phyloP scores from a whole-genome alignment of 805 yeast species.

The Metschnikowia bowlesiae region DNA sequence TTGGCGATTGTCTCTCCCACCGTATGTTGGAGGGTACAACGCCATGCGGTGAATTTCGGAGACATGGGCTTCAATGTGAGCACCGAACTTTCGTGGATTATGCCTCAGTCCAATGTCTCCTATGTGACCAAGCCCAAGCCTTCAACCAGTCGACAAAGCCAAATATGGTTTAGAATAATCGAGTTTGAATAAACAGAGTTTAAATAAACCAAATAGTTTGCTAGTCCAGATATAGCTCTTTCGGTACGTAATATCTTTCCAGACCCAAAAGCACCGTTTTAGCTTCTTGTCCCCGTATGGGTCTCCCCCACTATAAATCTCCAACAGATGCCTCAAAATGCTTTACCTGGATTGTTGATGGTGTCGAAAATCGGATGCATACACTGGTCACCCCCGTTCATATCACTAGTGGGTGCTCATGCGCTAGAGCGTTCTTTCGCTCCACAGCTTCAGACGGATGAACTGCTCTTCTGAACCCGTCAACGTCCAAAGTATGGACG shows the following conservation, averaged over 20 bases:
- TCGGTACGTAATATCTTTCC: conserved; percentile 51
- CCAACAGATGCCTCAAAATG: conserved; percentile 44
- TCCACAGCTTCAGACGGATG: conserved; percentile 33
- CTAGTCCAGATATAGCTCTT: conserved; percentile 39
- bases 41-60: conserved; percentile 39
- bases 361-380: conserved; percentile 36
- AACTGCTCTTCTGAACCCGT: conserved; percentile 34
- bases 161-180: conserved; percentile 5
- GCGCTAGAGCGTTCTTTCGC: conserved; percentile 41
- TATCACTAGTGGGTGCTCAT: conserved; percentile 42
- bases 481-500: conserved; percentile 38
- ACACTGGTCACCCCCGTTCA: conserved; percentile 52
- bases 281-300: conserved; percentile 45
- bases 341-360: conserved; percentile 39
- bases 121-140: conserved; percentile 36
- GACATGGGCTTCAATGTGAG: conserved; percentile 35
- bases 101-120: conserved; percentile 43
- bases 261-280: conserved; percentile 51
- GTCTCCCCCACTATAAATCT: conserved; percentile 41
- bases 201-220: conserved; percentile 22
- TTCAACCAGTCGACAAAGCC: conserved; percentile 31
- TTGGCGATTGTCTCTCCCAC: conserved; percentile 34
- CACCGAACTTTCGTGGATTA: conserved; percentile 25
- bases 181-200: conserved; percentile 28
- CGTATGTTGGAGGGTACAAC: conserved; percentile 41